Percentiles rank a stretch among this genome's conserved stretches.
phyloP scores from a whole-genome alignment of 176 grass and related monocot genomes.

The Eragrostis curvula region DNA sequence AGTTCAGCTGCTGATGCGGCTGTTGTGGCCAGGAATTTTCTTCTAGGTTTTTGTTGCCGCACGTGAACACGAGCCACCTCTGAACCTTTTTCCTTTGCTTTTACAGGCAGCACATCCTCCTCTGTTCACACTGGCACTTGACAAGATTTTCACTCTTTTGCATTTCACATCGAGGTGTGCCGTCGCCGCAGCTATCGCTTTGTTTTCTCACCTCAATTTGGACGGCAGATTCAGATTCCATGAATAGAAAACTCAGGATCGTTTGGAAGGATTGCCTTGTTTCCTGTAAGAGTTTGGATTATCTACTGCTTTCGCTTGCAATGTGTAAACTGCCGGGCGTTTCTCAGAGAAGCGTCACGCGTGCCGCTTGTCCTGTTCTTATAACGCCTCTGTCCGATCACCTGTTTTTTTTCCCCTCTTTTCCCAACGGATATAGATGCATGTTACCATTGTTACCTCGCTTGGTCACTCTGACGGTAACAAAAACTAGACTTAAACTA shows the following conservation, averaged over 20 bases:
- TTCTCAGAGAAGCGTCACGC: too few species aligned
- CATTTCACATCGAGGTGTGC: neutral
- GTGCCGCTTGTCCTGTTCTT: neutral
- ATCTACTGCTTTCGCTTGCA: neutral
- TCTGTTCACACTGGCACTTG: neutral
- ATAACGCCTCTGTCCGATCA: too few species aligned
- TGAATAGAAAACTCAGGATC: too few species aligned
- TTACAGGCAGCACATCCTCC: neutral
- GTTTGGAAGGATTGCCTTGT: neutral
- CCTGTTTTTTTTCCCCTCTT: too few species aligned
- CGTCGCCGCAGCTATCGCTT: neutral
- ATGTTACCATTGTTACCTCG: neutral
- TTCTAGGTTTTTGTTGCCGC: too few species aligned
- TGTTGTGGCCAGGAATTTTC: too few species aligned
- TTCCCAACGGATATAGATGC: too few species aligned
- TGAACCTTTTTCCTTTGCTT: too few species aligned
- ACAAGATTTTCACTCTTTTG: too few species aligned
- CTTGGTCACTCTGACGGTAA: neutral
- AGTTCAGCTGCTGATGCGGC: too few species aligned
- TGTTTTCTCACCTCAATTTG: neutral
- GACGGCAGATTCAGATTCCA: too few species aligned
- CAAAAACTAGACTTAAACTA: neutral
- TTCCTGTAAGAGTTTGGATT: neutral
- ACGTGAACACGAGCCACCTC: too few species aligned
- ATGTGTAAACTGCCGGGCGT: neutral